Conservation (phyloP, 257 asterid genomes). For the Nicotiana tabacum region DNA sequence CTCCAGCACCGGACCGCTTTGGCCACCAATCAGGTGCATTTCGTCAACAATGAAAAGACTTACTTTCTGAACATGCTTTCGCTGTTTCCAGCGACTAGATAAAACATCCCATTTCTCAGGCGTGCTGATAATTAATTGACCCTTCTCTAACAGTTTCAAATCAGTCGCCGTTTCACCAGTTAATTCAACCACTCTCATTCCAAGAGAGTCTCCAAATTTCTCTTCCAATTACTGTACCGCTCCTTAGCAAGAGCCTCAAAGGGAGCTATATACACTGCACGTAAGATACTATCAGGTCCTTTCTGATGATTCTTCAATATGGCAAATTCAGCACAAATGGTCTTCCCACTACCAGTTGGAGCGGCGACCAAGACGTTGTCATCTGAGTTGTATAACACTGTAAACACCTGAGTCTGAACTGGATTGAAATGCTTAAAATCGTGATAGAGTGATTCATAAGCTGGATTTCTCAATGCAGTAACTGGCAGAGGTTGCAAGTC, state of each 20-base stretch:
- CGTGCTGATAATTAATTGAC: too few relatives aligned
- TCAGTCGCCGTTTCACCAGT: conserved; percentile 29
- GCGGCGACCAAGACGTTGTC: too few relatives aligned
- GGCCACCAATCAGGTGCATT: conserved; percentile 40
- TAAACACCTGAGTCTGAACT: conserved; percentile 45
- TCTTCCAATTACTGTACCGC: conserved; percentile 21
- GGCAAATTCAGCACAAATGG: too few relatives aligned
- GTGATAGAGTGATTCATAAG: conserved; percentile 31
- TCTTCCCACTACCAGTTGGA: too few relatives aligned
- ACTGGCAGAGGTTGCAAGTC: conserved; percentile 45
- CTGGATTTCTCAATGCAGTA: conserved; percentile 32
- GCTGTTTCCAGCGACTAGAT: conserved; percentile 35
- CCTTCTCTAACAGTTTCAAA: too few relatives aligned
- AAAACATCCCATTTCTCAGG: conserved; percentile 33
- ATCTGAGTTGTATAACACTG: conserved; percentile 17
- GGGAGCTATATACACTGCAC: too few relatives aligned
- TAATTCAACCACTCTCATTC: conserved; percentile 34
- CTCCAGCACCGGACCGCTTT: conserved; percentile 32
- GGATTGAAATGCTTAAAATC: conserved; percentile 41
- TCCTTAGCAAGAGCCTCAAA: too few relatives aligned
- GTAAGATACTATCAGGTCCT: too few relatives aligned
- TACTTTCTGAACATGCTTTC: conserved; percentile 27
- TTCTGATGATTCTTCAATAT: too few relatives aligned
- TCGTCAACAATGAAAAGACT: conserved; percentile 33
- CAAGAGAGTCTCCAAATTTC: conserved; percentile 35